Conservation (phyloP, 192 early-diverging fungal species). For the Gigaspora rosea region DNA sequence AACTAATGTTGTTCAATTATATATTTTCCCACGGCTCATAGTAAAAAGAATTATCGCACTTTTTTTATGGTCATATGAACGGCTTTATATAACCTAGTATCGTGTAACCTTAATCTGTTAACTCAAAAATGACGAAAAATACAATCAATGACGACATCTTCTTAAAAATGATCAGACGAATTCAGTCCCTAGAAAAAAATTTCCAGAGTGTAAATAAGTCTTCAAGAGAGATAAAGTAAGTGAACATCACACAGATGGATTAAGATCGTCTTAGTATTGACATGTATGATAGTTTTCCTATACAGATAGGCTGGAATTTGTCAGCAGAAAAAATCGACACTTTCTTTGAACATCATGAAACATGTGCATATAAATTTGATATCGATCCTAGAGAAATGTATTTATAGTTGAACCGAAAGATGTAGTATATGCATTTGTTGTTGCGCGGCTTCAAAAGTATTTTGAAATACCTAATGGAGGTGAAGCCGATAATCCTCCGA, state of each 20-base stretch:
- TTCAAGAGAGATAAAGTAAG: background rate
- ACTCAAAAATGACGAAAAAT: background rate
- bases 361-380: constrained; percentile 28
- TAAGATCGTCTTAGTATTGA: constrained; percentile 7
- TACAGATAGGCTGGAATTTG: constrained; percentile 31
- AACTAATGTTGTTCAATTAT: background rate
- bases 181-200: no score
- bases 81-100: background rate
- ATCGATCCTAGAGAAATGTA: background rate
- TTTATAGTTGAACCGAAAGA: background rate
- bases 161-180: no score
- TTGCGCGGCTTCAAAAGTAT: background rate
- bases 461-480: constrained; percentile 15
- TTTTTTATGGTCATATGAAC: no score
- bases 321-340: constrained; percentile 8
- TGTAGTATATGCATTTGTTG: no score
- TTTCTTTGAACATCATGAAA: constrained; percentile 25
- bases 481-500: background rate
- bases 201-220: no score
- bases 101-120: background rate
- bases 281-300: constrained; percentile 31
- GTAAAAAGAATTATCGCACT: background rate
- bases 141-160: background rate
- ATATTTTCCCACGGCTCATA: no score
- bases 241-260: constrained; percentile 9